Evolutionary conservation across 257 asterid species (phyloP), one percentile per base, ranked within the genome.

Genomic region (Handroanthus guayacan): DNA sequence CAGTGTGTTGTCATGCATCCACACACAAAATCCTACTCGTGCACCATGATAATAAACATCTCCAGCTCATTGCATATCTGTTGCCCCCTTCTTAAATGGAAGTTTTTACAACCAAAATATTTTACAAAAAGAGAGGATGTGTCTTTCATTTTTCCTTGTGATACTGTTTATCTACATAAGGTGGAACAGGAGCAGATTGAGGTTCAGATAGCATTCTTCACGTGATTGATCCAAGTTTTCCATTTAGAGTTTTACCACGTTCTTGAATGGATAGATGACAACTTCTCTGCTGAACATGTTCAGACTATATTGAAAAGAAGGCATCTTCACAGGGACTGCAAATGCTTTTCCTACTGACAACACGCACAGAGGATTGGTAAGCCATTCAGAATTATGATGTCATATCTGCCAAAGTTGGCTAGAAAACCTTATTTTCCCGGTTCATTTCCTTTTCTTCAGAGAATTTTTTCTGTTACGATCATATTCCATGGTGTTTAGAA

Each of bases 291-390:
- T 37, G 39, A 58, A 55, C 56, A 43, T 43, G 11, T 82, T 82
- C 88, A 89, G 95, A 89, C 78, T 87, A 87, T 75, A 82, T 86
- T 72, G 95, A 89, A 75, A 87, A 83, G 83, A 89, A 84, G 83
- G 91, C 95, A 31, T 83, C 87, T 62, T 73, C 91, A 37, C 84
- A 83, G 71, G 92, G 92, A 61, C 67, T 89, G 67, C 82, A 77
- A 81, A 80, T 39, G 87, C 90, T 89, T 10, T 89, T 87, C 78
- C 83, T 89, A 18, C 87, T 87, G 3, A 87, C 95, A 65, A 87
- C 95, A 76, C 87, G 95, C 54, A 87, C 92, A 6, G 92, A 89
- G 36, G 92, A 89, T 78, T 89, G 95, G 95, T 89, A 81, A 25
- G 83, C 39, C 36, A 51, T 54, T 62, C 37, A 5, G 37, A 60